Percentiles rank a stretch among this genome's conserved stretches.
These are phyloP conservation scores for Boletus rubropictus DNA, from an alignment of 768 basidiomycete species.

Conservation along the genomic window DNA sequence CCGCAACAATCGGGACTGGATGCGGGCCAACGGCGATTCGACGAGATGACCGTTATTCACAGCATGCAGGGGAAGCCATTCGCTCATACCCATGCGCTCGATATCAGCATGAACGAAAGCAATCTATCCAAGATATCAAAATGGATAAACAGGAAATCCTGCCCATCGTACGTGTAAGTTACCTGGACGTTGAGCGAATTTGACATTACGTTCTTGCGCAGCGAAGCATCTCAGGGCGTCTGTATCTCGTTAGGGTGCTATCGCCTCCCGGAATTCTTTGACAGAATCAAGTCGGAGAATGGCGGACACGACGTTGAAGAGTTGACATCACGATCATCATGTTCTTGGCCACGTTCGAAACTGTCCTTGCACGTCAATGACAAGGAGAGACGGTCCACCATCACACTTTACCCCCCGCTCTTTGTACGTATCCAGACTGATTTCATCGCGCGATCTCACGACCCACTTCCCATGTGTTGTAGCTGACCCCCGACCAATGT, in stretches of 20 bases:
- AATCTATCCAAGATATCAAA: constrained; percentile 24
- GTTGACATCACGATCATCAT: constrained; percentile 25
- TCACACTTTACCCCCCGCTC: constrained; percentile 29
- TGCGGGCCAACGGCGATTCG: constrained; percentile 7
- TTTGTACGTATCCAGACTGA: constrained; percentile 27
- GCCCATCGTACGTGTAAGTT: constrained; percentile 28
- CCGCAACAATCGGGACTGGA: background rate
- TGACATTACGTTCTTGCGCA: constrained; percentile 9
- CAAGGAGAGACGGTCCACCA: constrained; percentile 2
- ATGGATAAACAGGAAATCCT: constrained; percentile 34
- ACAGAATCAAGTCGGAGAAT: constrained; percentile 11
- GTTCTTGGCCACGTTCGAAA: constrained; percentile 41
- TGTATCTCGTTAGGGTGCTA: constrained; percentile 47
- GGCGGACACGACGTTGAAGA: constrained; percentile 14
- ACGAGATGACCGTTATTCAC: constrained; percentile 18
- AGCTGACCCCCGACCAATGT: constrained; percentile 45
- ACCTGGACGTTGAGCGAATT: background rate
- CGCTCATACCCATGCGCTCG: constrained; percentile 16
- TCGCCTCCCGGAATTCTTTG: constrained; percentile 24
- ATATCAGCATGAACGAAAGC: constrained; percentile 28
- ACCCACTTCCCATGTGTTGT: background rate
- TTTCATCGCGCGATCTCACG: background rate
- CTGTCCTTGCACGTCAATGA: constrained; percentile 14
- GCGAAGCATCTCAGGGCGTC: constrained; percentile 32
- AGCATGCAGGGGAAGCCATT: constrained; percentile 17